These are phyloP conservation scores for Bruguiera sexangula DNA, from an alignment of 345 rosid genomes.

Conservation along the genomic window DNA sequence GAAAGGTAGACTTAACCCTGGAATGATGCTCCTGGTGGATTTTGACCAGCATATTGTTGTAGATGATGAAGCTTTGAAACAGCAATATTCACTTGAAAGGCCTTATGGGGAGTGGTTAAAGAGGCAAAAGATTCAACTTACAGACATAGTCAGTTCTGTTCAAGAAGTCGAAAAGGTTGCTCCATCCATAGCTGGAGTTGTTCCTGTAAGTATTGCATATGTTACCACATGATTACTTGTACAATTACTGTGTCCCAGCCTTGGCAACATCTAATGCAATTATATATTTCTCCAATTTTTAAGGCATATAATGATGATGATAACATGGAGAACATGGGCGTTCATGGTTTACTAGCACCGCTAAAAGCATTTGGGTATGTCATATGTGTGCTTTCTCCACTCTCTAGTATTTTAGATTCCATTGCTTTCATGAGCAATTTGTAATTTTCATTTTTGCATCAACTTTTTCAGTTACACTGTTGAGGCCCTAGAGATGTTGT, in stretches of 20 bases:
- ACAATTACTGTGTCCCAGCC: slow-evolving; percentile 45
- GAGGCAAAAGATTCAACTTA: slow-evolving; percentile 84
- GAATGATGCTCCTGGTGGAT: slow-evolving; percentile 99
- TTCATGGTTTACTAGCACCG: slow-evolving; percentile 85
- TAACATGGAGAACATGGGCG: slow-evolving; percentile 81
- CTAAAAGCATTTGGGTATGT: slow-evolving; percentile 95
- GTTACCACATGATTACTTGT: not conserved
- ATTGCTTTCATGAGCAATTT: slow-evolving; percentile 6
- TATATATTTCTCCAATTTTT: slow-evolving; percentile 5
- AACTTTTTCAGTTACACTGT: slow-evolving; percentile 64
- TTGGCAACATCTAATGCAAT: slow-evolving; percentile 8
- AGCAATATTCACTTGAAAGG: slow-evolving; percentile 82
- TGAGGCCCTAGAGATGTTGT: slow-evolving; percentile 95
- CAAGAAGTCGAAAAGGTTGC: slow-evolving; percentile 49
- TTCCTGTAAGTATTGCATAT: slow-evolving; percentile 42
- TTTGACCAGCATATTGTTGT: slow-evolving; percentile 93
- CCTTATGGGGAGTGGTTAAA: slow-evolving; percentile 95
- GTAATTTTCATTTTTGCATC: not conserved
- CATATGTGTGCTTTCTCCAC: slow-evolving; percentile 8
- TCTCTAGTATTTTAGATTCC: not conserved
- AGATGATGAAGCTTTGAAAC: slow-evolving; percentile 91
- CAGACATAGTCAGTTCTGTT: slow-evolving; percentile 66
- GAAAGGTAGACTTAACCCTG: slow-evolving; percentile 98
- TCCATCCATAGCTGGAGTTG: slow-evolving; percentile 80
- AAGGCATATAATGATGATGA: slow-evolving; percentile 76